phyloP scores from a whole-genome alignment of 2,329 filamentous ascomycete species.

The Xylariales sp. region DNA sequence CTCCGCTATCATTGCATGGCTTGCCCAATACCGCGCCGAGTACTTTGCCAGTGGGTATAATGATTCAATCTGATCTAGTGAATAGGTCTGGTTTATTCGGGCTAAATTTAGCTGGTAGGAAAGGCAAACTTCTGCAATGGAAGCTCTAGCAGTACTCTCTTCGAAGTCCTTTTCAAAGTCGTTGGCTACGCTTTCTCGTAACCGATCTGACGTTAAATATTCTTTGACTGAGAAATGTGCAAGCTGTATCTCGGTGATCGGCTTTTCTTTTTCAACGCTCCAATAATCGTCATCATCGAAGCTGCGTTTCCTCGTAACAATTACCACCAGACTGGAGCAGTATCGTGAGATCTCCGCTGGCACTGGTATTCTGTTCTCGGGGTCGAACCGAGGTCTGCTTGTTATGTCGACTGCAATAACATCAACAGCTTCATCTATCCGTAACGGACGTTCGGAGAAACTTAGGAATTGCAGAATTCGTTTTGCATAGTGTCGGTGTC shows the following conservation, averaged over 20 bases:
- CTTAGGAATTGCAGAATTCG: slow-evolving; percentile 16
- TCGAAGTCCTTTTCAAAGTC: slow-evolving; percentile 9
- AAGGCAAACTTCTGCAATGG: slow-evolving; percentile 17
- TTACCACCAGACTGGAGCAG: slow-evolving; percentile 20
- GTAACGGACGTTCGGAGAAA: slow-evolving; percentile 18
- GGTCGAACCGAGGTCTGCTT: slow-evolving; percentile 15
- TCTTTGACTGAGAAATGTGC: slow-evolving; percentile 27
- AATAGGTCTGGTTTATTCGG: too few species aligned
- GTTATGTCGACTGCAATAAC: slow-evolving; percentile 18
- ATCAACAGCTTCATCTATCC: slow-evolving; percentile 22
- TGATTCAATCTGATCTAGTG: slow-evolving; percentile 2
- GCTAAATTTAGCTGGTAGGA: slow-evolving; percentile 15
- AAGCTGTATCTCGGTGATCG: slow-evolving; percentile 17
- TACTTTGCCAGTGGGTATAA: slow-evolving; percentile 14
- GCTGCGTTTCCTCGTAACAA: slow-evolving; percentile 7
- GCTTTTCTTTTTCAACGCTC: too few species aligned
- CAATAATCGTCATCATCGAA: too few species aligned
- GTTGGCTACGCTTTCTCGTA: slow-evolving; percentile 8
- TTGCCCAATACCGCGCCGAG: slow-evolving; percentile 17
- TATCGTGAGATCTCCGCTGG: slow-evolving; percentile 17
- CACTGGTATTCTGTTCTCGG: slow-evolving; percentile 17
- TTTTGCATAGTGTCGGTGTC: slow-evolving; percentile 2
- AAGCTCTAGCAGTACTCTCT: slow-evolving; percentile 8
- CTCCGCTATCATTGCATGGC: too few species aligned
- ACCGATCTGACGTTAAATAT: slow-evolving; percentile 18